These are phyloP conservation scores for Chamaecyparis obtusa DNA, from an alignment of 75 land plant genomes.

Conservation along the genomic window DNA sequence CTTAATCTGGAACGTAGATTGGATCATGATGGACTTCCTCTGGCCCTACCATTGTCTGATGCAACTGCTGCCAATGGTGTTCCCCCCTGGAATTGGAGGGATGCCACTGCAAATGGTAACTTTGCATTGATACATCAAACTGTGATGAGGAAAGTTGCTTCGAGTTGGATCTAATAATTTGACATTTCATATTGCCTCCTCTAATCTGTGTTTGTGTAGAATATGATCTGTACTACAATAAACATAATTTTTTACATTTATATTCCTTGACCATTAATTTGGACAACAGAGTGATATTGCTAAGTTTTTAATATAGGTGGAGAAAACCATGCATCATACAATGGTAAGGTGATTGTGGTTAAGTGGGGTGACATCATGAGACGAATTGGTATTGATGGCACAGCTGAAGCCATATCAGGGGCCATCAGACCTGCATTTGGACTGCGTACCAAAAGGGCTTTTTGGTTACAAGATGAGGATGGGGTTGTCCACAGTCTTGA, in stretches of 20 bases:
- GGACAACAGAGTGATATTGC: not conserved
- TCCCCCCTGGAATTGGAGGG: conserved; percentile 34
- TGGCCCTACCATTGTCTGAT: conserved; percentile 25
- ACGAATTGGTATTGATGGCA: conserved; percentile 40
- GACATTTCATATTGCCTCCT: not conserved
- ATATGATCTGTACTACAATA: not conserved
- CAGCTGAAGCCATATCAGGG: conserved; percentile 35
- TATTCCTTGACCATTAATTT: not conserved
- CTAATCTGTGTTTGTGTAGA: not conserved
- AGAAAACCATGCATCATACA: conserved; percentile 17
- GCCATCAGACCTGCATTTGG: conserved; percentile 43
- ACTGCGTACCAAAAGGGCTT: conserved; percentile 37
- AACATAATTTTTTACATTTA: not conserved
- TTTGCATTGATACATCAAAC: not conserved
- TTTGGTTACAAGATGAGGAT: conserved; percentile 44
- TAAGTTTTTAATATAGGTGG: conserved; percentile 24
- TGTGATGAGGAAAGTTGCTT: not conserved
- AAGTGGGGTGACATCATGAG: conserved; percentile 30
- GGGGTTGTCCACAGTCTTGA: conserved; percentile 39
- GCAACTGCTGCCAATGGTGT: conserved; percentile 26
- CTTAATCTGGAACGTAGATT: conserved; percentile 32
- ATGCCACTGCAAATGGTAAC: conserved; percentile 34
- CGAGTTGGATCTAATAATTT: not conserved
- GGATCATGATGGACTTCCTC: conserved; percentile 35
- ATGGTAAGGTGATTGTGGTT: conserved; percentile 32